Base-by-base conservation (phyloP, 2,329 filamentous ascomycete species). In the Cladosporium oxysporum region DNA sequence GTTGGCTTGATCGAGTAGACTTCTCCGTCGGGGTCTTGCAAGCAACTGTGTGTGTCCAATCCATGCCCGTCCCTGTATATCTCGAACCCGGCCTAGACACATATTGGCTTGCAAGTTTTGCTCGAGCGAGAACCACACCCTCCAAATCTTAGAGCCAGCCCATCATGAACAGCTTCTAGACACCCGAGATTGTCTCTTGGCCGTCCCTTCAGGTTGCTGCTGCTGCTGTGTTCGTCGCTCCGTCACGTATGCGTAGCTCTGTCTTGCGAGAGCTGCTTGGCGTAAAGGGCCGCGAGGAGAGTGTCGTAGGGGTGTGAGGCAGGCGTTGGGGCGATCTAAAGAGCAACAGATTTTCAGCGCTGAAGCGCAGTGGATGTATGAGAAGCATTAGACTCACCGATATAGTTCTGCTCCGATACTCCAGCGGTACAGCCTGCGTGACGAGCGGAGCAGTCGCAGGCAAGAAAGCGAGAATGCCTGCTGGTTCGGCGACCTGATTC, bases 401-500 rank as follows among this genome's bases (percentile, higher is more conserved):
- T 6, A 62, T 49, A 5, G 60, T 62, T 49, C 49, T 53, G 33
- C 21, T 41, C 12, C 53, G 7, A n/a, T 53, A 55, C 6, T 37
- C 60, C 6, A 6, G 5, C 1, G 49, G 60, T 5, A 62, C 60
- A 5, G 21, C n/a, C n/a, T 47, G 41, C 8, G 41, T 10, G 8
- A 8, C 41, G 41, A 21, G 10, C 16, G 49, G 23, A 57, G 52
- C 18, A 14, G 29, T 31, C 29, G 26, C 4, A 8, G 60, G 49
- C 7, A 44, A 16, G 29, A 62, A 55, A 29, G 47, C 33, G n/a
- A 62, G 31, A 7, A 62, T 53, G 47, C 33, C 49, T 11, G 49
- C 26, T 29, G 60, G 60, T 29, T 44, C 23, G 31, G 60, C 33
- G 29, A 62, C 55, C 60, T 62, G 3, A 26, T 37, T 29, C 16